phyloP scores from a whole-genome alignment of 164 flowering plant species.

The Saururus chinensis region DNA sequence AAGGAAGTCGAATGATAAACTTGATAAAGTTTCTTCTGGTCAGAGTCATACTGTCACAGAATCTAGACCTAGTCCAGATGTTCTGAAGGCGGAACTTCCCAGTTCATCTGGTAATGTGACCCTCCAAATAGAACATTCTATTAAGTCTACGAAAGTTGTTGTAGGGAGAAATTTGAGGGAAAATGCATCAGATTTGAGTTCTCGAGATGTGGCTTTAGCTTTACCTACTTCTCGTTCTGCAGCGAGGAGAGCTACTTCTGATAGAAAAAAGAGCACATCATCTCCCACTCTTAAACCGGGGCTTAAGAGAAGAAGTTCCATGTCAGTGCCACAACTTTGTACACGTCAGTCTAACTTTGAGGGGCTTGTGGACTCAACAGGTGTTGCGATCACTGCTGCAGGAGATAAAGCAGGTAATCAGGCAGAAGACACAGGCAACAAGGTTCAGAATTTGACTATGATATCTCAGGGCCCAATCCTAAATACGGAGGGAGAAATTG shows the following conservation, averaged over 20 bases:
- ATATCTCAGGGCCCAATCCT: no score
- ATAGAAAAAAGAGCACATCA: constrained; percentile 9
- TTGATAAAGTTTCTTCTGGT: constrained; percentile 4
- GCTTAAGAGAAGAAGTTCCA: constrained; percentile 11
- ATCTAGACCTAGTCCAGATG: not conserved
- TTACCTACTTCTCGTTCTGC: constrained; percentile 3
- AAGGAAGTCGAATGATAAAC: constrained; percentile 7
- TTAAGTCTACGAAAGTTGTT: not conserved
- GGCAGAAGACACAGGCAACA: not conserved
- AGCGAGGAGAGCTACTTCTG: constrained; percentile 13
- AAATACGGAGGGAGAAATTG: no score
- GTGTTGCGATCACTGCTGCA: not conserved
- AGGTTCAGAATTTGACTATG: no score
- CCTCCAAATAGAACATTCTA: not conserved
- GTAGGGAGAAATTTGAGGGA: not conserved
- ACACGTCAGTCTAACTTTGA: not conserved
- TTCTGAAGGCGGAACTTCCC: constrained; percentile 2
- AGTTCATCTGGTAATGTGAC: constrained; percentile 6
- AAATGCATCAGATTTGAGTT: constrained; percentile 2
- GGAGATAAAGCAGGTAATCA: not conserved
- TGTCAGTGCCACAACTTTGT: constrained; percentile 2
- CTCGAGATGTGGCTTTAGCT: constrained; percentile 7
- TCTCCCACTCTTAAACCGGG: constrained; percentile 11
- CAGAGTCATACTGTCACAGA: constrained; percentile 6
- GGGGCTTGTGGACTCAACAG: constrained; percentile 1